phyloP scores from a whole-genome alignment of 2,329 filamentous ascomycete genomes.

The Apiospora kogelbergensis region DNA sequence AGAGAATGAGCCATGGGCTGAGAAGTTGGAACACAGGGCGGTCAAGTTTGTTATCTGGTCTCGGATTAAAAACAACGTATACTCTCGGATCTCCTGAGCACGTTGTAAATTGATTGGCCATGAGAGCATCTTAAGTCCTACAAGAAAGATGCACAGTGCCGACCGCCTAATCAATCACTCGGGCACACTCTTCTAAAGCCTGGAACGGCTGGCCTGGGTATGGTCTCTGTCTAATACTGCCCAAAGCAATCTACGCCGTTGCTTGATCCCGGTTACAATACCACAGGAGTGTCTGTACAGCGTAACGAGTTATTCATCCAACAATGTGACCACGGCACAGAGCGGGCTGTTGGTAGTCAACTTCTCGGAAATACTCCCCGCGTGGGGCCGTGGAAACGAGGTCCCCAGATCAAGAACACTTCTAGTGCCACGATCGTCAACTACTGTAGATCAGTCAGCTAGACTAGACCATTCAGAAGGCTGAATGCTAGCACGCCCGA shows the following conservation, averaged over 20 bases:
- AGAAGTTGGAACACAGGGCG: neutral
- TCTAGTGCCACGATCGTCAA: neutral
- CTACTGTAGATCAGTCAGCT: slow-evolving; percentile 2
- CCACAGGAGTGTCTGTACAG: neutral
- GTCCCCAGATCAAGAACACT: neutral
- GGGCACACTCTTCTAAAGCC: neutral
- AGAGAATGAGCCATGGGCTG: neutral
- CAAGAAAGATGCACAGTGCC: neutral
- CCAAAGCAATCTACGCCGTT: neutral
- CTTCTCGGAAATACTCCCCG: neutral
- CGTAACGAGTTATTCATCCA: neutral
- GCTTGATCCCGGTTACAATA: neutral
- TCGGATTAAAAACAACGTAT: neutral
- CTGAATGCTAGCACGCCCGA: neutral
- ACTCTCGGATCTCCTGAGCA: neutral
- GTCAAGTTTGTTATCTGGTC: neutral
- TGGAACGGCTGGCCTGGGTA: neutral
- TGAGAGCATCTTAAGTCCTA: neutral
- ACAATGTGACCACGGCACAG: neutral
- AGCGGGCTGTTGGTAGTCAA: neutral
- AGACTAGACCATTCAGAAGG: slow-evolving; percentile 4
- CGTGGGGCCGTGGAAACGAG: neutral
- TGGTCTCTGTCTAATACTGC: neutral
- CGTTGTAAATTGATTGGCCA: slow-evolving; percentile 5
- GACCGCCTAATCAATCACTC: neutral